Conservation (phyloP, 164 flowering plant genomes). For the Malania oleifera region DNA sequence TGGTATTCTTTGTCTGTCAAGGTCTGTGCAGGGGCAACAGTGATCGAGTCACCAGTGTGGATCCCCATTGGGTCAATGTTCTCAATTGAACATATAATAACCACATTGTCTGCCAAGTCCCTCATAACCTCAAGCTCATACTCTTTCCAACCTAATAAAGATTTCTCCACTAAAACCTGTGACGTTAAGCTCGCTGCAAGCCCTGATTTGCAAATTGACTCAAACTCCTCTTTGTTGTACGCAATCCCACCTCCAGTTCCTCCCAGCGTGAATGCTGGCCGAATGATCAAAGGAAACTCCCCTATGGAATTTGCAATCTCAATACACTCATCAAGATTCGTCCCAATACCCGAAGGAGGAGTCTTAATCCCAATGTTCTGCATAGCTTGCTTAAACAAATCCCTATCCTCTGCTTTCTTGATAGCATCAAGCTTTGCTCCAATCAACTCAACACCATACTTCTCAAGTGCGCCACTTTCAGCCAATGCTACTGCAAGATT, state of each 20-base stretch:
- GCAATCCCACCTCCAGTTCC: slow-evolving; percentile 98
- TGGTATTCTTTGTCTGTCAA: slow-evolving; percentile 95
- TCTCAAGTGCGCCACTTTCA: slow-evolving; percentile 70
- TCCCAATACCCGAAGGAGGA: slow-evolving; percentile 89
- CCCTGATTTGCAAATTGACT: slow-evolving; percentile 86
- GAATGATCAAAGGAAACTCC: slow-evolving; percentile 80
- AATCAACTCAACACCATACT: slow-evolving; percentile 77
- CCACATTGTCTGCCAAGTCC: slow-evolving; percentile 95
- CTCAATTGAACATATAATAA: slow-evolving; percentile 93
- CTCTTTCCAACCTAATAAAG: slow-evolving; percentile 96
- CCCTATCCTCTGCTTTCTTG: slow-evolving; percentile 91
- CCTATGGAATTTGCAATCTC: slow-evolving; percentile 70
- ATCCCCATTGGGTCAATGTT: slow-evolving; percentile 96
- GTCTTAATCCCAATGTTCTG: slow-evolving; percentile 77
- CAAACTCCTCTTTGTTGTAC: slow-evolving; percentile 89
- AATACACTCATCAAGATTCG: slow-evolving; percentile 72
- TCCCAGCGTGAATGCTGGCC: slow-evolving; percentile 90
- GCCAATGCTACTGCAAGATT: slow-evolving; percentile 91
- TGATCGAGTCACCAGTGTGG: slow-evolving; percentile 93
- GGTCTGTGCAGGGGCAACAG: slow-evolving; percentile 96
- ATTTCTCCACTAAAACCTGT: slow-evolving; percentile 94
- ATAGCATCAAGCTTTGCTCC: slow-evolving; percentile 96
- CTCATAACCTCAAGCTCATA: slow-evolving; percentile 98
- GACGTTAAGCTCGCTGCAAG: slow-evolving; percentile 81
- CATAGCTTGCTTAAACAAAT: slow-evolving; percentile 94